A percentile compares a stretch with the other conserved stretches of the same genome.
phyloP scores from a whole-genome alignment of 345 rosid genomes.

The Clausena lansium region DNA sequence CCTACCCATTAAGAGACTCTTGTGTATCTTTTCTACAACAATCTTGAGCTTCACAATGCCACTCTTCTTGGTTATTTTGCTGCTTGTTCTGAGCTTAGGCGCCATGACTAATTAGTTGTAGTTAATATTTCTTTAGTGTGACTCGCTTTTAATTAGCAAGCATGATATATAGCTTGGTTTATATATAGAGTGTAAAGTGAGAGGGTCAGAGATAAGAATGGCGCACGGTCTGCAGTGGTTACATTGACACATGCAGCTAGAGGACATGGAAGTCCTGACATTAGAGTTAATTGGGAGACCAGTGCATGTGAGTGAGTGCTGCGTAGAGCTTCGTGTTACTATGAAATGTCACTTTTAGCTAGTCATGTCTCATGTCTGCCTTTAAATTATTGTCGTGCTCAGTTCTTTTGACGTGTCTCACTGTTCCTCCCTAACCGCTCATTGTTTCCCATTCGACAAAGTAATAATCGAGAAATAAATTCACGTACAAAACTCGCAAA shows the following conservation, averaged over 20 bases:
- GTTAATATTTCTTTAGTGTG: background rate
- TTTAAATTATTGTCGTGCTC: background rate
- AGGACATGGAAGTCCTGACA: slow-evolving; percentile 23
- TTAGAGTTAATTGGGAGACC: slow-evolving; percentile 30
- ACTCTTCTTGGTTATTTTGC: slow-evolving; percentile 14
- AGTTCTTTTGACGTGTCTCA: background rate
- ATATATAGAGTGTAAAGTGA: background rate
- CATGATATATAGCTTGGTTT: background rate
- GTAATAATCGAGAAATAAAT: background rate
- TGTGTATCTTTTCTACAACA: slow-evolving; percentile 34
- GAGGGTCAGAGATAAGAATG: slow-evolving; percentile 4
- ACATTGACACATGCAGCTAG: slow-evolving; percentile 24
- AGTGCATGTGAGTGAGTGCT: slow-evolving; percentile 39
- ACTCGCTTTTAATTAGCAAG: background rate
- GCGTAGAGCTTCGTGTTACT: slow-evolving; percentile 17
- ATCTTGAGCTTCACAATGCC: slow-evolving; percentile 33
- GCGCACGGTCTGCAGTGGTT: background rate
- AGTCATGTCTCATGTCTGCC: slow-evolving; percentile 5
- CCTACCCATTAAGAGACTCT: slow-evolving; percentile 22
- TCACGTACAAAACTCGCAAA: background rate
- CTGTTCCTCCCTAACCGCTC: background rate
- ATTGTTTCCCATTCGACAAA: background rate
- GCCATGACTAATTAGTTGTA: slow-evolving; percentile 1
- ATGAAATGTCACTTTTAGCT: slow-evolving; percentile 19
- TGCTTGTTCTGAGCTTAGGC: slow-evolving; percentile 33